Evolutionary conservation across 345 rosid genomes (phyloP).

Genomic region (Dipteronia dyeriana): DNA sequence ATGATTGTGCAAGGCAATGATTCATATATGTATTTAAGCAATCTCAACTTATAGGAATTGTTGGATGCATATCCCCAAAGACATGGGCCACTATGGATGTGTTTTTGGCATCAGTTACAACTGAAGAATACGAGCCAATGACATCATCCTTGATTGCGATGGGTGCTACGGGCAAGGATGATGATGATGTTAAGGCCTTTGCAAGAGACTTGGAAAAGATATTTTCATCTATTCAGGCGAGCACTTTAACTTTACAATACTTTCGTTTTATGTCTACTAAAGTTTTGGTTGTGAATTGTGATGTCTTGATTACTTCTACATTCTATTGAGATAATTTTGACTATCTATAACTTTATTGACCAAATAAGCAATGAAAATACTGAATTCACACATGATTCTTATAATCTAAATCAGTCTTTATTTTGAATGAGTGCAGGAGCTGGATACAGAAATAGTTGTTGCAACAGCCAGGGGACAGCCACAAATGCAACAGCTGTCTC

Average conservation of each 20-base stretch:
- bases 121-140: slow-evolving; percentile 88
- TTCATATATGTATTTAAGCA: not conserved
- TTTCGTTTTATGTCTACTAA: not conserved
- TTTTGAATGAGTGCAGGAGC: slow-evolving; percentile 52
- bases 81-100: slow-evolving; percentile 96
- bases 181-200: slow-evolving; percentile 78
- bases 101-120: slow-evolving; percentile 77
- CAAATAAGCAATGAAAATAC: not conserved
- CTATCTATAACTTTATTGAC: not conserved
- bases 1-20: too few species aligned
- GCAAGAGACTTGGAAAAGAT: slow-evolving; percentile 88
- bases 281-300: not conserved
- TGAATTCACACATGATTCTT: not conserved
- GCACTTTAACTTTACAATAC: slow-evolving; percentile 12
- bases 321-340: not conserved
- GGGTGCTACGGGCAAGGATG: slow-evolving; percentile 93
- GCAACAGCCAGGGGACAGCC: slow-evolving; percentile 74
- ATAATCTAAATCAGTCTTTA: slow-evolving; percentile 2
- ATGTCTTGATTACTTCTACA: not conserved
- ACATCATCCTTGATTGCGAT: slow-evolving; percentile 91
- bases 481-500: slow-evolving; percentile 80
- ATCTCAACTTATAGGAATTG: slow-evolving; percentile 59
- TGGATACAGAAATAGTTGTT: slow-evolving; percentile 83
- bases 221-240: slow-evolving; percentile 85
- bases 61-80: slow-evolving; percentile 93